Base-by-base conservation (phyloP, 2,329 filamentous ascomycete genomes). In the Emergomyces orientalis region DNA sequence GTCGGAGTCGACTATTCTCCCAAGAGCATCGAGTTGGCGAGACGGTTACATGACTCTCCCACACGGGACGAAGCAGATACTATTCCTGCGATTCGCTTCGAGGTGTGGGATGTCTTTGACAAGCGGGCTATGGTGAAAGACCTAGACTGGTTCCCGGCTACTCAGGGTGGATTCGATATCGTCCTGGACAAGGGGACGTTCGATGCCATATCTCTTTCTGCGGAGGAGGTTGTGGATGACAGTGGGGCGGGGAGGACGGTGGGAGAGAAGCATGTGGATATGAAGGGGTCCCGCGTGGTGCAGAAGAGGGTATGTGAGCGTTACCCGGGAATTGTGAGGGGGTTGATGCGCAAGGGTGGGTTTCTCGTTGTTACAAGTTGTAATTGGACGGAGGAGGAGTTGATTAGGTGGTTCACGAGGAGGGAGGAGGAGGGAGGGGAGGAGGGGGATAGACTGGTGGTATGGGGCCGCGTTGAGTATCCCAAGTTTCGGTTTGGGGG, bases 161-260 rank as follows among this genome's bases (percentile, higher is more conserved):
- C 74, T 39, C 69, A 69, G 0, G 73, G 74, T 0, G 89, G 89
- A 0, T 97, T 92, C 78, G 91, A 97, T 75, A 85, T 97, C 0
- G 88, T 97, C 0, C 83, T 97, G n/a, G 94, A 99, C 77, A 99
- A 99, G 78, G 94, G 94, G 54, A 99, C 94, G 0, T 99, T 97
- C 74, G 94, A 99, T 79, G 94, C 94, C 13, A 88, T 99, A 41
- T 91, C 87, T 59, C 79, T 97, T n/a, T 77, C 75, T 17, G 75
- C 70, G 11, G 74, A 77, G 64, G 70, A 66, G 9, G 61, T 69
- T 60, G 61, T 59, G 22, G 65, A 65, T 19, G 45, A 37, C 22
- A 56, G 57, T 30, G 55, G 63, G n/a, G 49, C 17, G 30, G 51
- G 59, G 9, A 56, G 55, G 11, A 32, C 47, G 13, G 84, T 82